Base-by-base conservation (phyloP, 208 protist genomes). In the Zelonia costaricensis region DNA sequence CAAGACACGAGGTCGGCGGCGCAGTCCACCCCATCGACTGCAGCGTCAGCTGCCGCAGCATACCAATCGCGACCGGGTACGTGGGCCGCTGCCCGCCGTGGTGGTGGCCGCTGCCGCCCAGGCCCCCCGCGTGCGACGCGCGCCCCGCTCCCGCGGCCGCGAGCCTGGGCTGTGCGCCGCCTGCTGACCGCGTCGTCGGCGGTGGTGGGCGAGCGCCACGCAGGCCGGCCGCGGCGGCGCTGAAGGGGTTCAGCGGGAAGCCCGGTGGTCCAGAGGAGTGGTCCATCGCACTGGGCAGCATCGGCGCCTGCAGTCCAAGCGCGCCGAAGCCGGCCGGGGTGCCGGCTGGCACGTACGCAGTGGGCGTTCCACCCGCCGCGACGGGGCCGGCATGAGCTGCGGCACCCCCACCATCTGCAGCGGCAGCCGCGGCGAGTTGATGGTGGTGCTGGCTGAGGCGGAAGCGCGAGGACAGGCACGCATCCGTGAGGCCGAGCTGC, bases 1-100 rank as follows among this genome's bases (percentile, higher is more conserved):
- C 46, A 63, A 62, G 0, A 59, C 35, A 49, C 4, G 4, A 3
- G 9, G 33, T n/a, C 7, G 57, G 62, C 36, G 60, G 61, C 9
- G 38, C 35, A 12, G 52, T 33, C 82, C 82, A 88, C 8, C 78
- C 82, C 78, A 82, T 78, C 12, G 75, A 78, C 47, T 65, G 56
- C 28, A 88, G 48, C 46, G 82, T 72, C n/a, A 82, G 35, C 40
- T 80, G 43, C 10, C 65, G 62, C 38, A 80, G 12, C 25, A 31
- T 64, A 0, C 62, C 56, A 4, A 60, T 30, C 25, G 57, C 48
- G 16, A 44, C 22, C 5, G 51, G 43, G 38, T 61, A 57, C 0
- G 47, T 48, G 16, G 52, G 53, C 35, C 46, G 33, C 30, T 53
- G 38, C 25, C 35, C 22, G 12, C 28, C 16, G 45, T 18, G 9